These are phyloP conservation scores for Colletotrichum graminicola DNA, from an alignment of 2,329 filamentous ascomycete genomes.

Conservation along the genomic window DNA sequence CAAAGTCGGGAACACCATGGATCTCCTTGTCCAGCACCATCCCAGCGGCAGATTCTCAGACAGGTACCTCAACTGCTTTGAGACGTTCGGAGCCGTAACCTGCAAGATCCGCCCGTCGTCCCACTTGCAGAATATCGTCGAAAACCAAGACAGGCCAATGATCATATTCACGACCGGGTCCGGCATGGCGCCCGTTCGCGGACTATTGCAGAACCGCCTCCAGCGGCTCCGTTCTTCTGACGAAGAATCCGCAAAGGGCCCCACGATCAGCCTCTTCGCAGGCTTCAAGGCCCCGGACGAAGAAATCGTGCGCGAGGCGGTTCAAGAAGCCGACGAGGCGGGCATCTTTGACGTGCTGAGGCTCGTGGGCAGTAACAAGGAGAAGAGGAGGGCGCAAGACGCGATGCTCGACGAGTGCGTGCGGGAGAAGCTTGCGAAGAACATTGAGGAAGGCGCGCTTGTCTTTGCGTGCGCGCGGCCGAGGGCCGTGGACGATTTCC, in stretches of 20 bases:
- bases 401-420: slow-evolving; percentile 35
- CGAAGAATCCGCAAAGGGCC: neutral
- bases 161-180: slow-evolving; percentile 40
- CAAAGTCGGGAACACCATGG: slow-evolving; percentile 20
- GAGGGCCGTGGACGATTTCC: slow-evolving; percentile 36
- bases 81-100: slow-evolving; percentile 25
- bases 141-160: slow-evolving; percentile 25
- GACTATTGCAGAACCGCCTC: slow-evolving; percentile 31
- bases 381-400: slow-evolving; percentile 36
- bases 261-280: slow-evolving; percentile 37
- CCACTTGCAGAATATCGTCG: slow-evolving; percentile 24
- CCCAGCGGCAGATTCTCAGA: slow-evolving; percentile 28
- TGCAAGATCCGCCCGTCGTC: slow-evolving; percentile 37
- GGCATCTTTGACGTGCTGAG: slow-evolving; percentile 29
- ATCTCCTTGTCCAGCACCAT: slow-evolving; percentile 35
- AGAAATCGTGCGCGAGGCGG: slow-evolving; percentile 32
- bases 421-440: slow-evolving; percentile 27
- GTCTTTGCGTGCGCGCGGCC: slow-evolving; percentile 41
- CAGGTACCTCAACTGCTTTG: slow-evolving; percentile 31
- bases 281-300: slow-evolving; percentile 38
- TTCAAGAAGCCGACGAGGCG: slow-evolving; percentile 32
- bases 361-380: slow-evolving; percentile 28
- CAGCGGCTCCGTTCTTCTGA: neutral
- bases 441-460: slow-evolving; percentile 27
- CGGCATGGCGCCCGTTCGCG: slow-evolving; percentile 37